These are phyloP conservation scores for Coniochaeta ligniaria DNA, from an alignment of 2,329 filamentous ascomycete species.

Conservation along the genomic window DNA sequence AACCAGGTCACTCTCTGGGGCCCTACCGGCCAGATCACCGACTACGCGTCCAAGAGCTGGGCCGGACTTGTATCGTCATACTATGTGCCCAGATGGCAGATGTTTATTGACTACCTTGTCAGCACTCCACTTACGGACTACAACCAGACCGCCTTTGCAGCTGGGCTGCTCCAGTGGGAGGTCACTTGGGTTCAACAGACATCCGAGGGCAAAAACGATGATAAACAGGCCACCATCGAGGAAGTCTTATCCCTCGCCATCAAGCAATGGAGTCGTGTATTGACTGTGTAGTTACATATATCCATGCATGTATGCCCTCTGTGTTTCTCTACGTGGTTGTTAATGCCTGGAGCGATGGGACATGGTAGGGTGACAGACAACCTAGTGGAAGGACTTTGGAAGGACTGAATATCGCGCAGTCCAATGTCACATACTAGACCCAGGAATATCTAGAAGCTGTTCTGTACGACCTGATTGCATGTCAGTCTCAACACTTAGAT, in stretches of 20 bases:
- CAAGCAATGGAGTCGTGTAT: background rate
- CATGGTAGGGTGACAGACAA: too few relatives aligned
- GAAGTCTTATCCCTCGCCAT: background rate
- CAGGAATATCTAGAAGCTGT: too few relatives aligned
- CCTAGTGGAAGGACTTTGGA: too few relatives aligned
- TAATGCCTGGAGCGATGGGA: too few relatives aligned
- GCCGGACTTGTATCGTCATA: conserved; percentile 36
- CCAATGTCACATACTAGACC: too few relatives aligned
- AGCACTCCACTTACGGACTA: background rate
- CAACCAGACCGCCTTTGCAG: conserved; percentile 3
- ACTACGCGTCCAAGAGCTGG: conserved; percentile 44
- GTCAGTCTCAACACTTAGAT: too few relatives aligned
- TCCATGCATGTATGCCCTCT: too few relatives aligned
- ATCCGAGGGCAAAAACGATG: background rate
- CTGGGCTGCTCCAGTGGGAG: conserved; percentile 4
- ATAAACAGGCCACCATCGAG: background rate
- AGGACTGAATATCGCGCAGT: too few relatives aligned
- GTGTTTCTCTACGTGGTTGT: too few relatives aligned
- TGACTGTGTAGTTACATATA: background rate
- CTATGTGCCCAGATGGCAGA: conserved; percentile 37
- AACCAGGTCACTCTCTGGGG: conserved; percentile 46
- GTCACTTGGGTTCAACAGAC: conserved; percentile 1
- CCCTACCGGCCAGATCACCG: conserved; percentile 35
- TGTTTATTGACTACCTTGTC: conserved; percentile 32
- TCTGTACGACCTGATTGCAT: too few relatives aligned